Evolutionary conservation across 371 early-diverging fungal species (phyloP).

Genomic region (Mortierella sp.): DNA sequence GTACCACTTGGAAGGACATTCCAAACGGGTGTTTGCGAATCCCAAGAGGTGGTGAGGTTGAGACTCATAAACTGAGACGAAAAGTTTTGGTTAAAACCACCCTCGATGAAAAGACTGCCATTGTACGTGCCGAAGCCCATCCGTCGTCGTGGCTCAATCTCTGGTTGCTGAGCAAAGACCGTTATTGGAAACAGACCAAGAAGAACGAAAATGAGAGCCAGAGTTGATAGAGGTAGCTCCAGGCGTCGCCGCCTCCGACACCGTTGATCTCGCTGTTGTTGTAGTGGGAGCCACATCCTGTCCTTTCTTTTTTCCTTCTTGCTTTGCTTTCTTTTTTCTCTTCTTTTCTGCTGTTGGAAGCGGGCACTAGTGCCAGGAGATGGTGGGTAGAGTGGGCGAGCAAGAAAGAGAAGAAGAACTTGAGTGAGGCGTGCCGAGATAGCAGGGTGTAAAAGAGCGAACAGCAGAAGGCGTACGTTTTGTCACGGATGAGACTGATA

Average conservation of each 20-base stretch:
- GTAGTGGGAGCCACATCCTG: no score
- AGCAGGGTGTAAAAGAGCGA: no score
- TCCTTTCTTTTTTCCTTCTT: no score
- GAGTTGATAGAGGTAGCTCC: neutral
- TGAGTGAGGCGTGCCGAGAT: no score
- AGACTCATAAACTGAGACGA: constrained; percentile 12
- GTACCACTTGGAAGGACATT: constrained; percentile 13
- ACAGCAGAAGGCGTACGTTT: no score
- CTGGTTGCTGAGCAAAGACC: neutral
- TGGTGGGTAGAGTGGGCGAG: neutral
- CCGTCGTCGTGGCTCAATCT: constrained; percentile 8
- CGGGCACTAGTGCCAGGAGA: no score
- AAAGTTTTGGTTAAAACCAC: constrained; percentile 17
- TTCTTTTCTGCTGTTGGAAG: no score
- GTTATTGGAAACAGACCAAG: neutral
- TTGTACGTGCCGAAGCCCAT: constrained; percentile 13
- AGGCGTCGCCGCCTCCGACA: no score
- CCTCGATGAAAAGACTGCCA: constrained; percentile 34
- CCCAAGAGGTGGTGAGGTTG: constrained; percentile 33
- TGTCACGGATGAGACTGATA: no score
- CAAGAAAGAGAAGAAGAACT: neutral
- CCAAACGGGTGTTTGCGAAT: constrained; percentile 14
- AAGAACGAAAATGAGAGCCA: neutral
- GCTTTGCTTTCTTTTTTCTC: no score
- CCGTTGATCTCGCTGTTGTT: no score